Evolutionary conservation across 768 basidiomycete genomes (phyloP), one percentile per base, ranked within the genome.

Genomic region (Pleurotus pulmonarius): DNA sequence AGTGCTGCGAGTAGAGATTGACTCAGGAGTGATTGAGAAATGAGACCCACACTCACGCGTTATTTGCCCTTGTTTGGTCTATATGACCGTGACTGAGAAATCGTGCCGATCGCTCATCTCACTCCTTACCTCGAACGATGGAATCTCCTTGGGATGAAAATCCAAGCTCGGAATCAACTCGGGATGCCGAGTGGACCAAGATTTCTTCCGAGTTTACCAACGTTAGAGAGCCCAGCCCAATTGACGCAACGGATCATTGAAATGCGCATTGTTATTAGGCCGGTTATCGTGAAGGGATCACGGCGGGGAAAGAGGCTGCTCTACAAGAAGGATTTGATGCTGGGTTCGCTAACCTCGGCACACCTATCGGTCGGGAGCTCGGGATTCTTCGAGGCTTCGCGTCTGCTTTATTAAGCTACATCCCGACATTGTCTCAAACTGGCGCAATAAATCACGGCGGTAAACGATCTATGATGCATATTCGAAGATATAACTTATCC

Each of bases 271-370:
- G 41, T 49, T 46, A 16, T 40, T 62, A 97, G 96, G 85, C 85
- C 15, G 96, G 96, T 2, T 98, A 98, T 65, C 85, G 96, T n/a
- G 95, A 98, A 72, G 96, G 96, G 5, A 96, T 98, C 63, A 90
- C 87, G 0, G 85, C 88, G 3, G 96, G 96, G 3, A 98, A 98
- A 68, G 89, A 95, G 67, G 76, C 81, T 0, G 86, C 86, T 2
- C 77, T 98, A 1, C 96, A 99, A 64, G 76, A 85, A 60, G 96
- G 96, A 0, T 98, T 99, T 64, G 92, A 99, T 69, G 73, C 78
- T 3, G 94, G 92, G 1, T 98, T 92, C 64, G 85, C 86, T 0
- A 68, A 72, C 12, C 74, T 83, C 8, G 92, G 94, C 1, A 85
- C 79, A 2, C 88, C 90, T 0, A 69, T 89, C 13, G 93, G 94